Evolutionary conservation across 805 yeast genomes (phyloP), one percentile per base, ranked within the genome.

Genomic region (Jamesozyma piceae): DNA sequence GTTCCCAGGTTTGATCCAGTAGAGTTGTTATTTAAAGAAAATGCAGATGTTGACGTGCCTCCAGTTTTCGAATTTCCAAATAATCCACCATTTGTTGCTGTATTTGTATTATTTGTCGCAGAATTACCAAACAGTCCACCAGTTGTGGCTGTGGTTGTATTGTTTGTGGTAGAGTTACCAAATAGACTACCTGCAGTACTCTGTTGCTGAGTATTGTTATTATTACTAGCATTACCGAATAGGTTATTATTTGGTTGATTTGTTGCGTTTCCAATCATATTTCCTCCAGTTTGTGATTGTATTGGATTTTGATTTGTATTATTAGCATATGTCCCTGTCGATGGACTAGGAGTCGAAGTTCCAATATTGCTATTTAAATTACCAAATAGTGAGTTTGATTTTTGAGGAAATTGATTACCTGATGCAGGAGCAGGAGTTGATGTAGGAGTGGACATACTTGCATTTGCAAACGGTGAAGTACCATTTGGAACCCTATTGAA

Each of bases 401-500:
- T 57, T 21, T 49, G 47, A 14, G 53, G 50, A 13, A 49, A 45
- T 39, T 46, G 53, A 19, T 52, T 43, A 15, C 49, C 52, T 38
- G 47, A 54, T 4, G 60, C 37, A 18, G 60, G 49, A 5, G 55
- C 51, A 4, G 63, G 59, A 5, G 64, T 62, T 14, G 63, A 59
- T 10, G 60, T 58, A 21, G 64, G 64, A 5, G 64, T 57, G 10
- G 63, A 55, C 5, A 62, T 52, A 42, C 49, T 58, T n/a, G 44
- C 48, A 38, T 49, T 53, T 15, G 60, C 56, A 37, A 59, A 59
- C 21, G 54, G 43, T 11, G 60, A 48, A 31, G 53, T 49, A 44
- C 54, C 50, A 36, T 50, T 53, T 33, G 43, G 39, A 30, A 44
- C 53, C 37, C 54, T 47, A 30, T 28, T 32, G 31, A 42, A 43